Conservation (phyloP, 2,329 filamentous ascomycete genomes). For the Bipolaris gigantea region DNA sequence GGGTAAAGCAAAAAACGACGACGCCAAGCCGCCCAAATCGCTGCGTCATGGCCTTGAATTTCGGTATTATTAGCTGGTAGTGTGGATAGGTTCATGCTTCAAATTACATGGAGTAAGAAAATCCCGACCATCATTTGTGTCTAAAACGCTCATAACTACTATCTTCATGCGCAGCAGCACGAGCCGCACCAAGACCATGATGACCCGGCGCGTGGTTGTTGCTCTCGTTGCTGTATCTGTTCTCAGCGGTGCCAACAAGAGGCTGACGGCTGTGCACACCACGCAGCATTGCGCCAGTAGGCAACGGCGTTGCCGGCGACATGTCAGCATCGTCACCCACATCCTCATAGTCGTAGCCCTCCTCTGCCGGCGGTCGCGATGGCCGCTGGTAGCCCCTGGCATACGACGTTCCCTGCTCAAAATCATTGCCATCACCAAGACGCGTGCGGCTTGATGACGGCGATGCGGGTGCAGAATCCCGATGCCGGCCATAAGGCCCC, state of each 20-base stretch:
- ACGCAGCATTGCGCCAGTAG: slow-evolving; percentile 24
- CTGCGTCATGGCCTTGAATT: no score
- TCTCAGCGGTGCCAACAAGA: slow-evolving; percentile 14
- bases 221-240: slow-evolving; percentile 4
- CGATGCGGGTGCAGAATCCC: slow-evolving; percentile 13
- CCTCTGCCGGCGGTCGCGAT: slow-evolving; percentile 10
- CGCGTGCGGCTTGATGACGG: slow-evolving; percentile 27
- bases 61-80: no score
- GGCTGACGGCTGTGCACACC: slow-evolving; percentile 20
- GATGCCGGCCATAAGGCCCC: slow-evolving; percentile 18
- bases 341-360: slow-evolving; percentile 23
- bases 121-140: slow-evolving; percentile 1
- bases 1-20: no score
- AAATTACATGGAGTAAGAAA: no score
- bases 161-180: slow-evolving; percentile 12
- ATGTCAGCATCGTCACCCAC: slow-evolving; percentile 27
- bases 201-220: slow-evolving; percentile 2
- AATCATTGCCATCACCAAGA: slow-evolving; percentile 19
- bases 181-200: slow-evolving; percentile 9
- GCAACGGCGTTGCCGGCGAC: slow-evolving; percentile 27
- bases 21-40: no score
- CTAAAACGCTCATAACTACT: slow-evolving; percentile 25
- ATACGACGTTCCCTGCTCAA: slow-evolving; percentile 31
- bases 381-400: slow-evolving; percentile 30
- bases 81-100: no score